Base-by-base conservation (phyloP, 192 early-diverging fungal genomes). In the Linnemannia elongata region DNA sequence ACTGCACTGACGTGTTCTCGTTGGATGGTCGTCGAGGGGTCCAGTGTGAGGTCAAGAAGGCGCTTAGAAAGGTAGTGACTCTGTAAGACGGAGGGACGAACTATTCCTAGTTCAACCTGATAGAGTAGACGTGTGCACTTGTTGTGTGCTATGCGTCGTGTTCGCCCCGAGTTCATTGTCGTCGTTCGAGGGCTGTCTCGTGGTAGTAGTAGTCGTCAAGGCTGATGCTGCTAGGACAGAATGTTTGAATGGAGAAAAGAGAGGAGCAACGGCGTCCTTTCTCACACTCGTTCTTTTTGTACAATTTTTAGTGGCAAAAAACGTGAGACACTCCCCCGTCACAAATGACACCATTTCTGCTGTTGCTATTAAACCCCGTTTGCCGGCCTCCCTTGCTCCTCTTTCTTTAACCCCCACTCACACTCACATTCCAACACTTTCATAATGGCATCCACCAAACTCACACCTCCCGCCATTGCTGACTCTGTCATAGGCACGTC, bases 1-100 rank as follows among this genome's bases (percentile, higher is more conserved):
- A 94, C 83, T 15, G 85, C 88, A 18, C 86, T 89, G 45, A 63
- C 76, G 35, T 87, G 85, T 41, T 81, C 85, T 12, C 85, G 79
- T 22, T 81, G 57, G 22, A 87, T 77, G 13, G 75, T 74, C 1
- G 78, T 81, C 13, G 78, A 72, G 15, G 85, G 80, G 68, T 87
- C 85, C 20, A 87, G 76, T 22, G 57, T 36, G 42, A 87, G 74
- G 63, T 77, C 75, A 8, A 74, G 44, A 36, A 87, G 68, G 10
- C 76, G 85, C 6, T 47, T 77, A 18, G 69, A 55, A 17, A 81
- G 38, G 47, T 78, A 70, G 57, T 71, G 41, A 9, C 60, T 73
- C 49, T 75, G 76, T 12, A 87, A 47, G 17, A 20, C 55, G 8
- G 63, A 41, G 15, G 79, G 79, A 12, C 60, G 42, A 0, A 63